Conservation (phyloP, 352 stramenopile genomes). For the Pythium plurisporium region DNA sequence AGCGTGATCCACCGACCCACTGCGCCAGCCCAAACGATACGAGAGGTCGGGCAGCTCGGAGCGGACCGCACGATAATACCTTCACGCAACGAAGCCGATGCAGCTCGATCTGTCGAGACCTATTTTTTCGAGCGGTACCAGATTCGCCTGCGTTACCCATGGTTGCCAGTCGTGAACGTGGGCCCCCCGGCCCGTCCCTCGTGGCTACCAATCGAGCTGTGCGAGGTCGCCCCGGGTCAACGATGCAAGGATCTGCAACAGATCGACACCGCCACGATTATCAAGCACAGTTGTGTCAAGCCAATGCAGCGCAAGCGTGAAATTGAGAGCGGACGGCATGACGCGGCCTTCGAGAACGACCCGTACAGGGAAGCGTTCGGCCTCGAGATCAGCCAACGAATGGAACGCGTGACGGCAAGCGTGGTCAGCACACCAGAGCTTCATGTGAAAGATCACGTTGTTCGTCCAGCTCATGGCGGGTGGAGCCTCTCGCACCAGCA, state of each 20-base stretch:
- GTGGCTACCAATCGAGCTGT: conserved; percentile 20
- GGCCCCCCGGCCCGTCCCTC: neutral
- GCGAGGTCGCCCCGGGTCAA: conserved; percentile 9
- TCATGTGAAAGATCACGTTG: neutral
- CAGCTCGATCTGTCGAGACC: neutral
- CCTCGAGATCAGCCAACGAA: neutral
- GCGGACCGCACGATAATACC: conserved; percentile 7
- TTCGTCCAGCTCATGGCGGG: neutral
- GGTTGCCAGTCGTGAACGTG: conserved; percentile 13
- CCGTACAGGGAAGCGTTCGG: conserved; percentile 9
- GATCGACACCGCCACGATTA: conserved; percentile 2
- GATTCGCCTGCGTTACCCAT: conserved; percentile 1
- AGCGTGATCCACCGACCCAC: neutral
- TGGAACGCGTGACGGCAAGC: conserved; percentile 2
- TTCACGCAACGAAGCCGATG: neutral
- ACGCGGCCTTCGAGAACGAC: conserved; percentile 12
- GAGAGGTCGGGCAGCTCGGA: conserved; percentile 1
- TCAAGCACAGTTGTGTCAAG: conserved; percentile 1
- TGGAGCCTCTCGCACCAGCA: conserved; percentile 3
- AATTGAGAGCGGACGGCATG: neutral
- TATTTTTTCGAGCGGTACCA: conserved; percentile 10
- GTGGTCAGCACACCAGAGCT: conserved; percentile 7
- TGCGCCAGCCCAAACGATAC: neutral
- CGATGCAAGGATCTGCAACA: neutral
- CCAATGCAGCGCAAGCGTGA: neutral